Base-by-base conservation (phyloP, 345 rosid genomes). In the Lumnitzera racemosa region DNA sequence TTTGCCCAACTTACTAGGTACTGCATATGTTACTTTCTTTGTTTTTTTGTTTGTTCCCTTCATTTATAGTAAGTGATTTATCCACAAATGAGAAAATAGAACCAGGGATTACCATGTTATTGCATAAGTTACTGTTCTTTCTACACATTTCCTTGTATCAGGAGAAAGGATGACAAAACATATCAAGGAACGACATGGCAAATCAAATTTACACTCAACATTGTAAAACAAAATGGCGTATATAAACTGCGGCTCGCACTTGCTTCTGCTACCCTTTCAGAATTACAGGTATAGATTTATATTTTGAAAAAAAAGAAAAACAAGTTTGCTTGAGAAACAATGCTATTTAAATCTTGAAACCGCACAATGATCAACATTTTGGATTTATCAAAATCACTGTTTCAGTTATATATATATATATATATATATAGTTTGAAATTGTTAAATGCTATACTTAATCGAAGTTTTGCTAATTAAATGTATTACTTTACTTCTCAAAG, bases 1-100 rank as follows among this genome's bases (percentile, higher is more conserved):
- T 91, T 77, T 57, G 90, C 81, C 56, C 96, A 90, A 58, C 88
- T 80, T 46, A 70, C 80, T 57, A 88, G 96, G 97, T 86, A 63
- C 43, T 2, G 11, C 9, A 50, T 29, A 36, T 5, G 43, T 36
- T 36, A 36, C 11, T 36, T 36, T 5, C 10, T 36, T 5, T 36
- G 0, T 36, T 36, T 36, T 36, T 36, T 36, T 36, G 20, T 36
- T 36, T 9, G 7, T 36, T 36, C 11, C 7, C 7, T 6, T 36
- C 43, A 36, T 36, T 5, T 9, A 36, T 36, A 36, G 7, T 5
- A 36, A 36, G 1, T 7, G 43, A 36, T 1, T 36, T 36, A 1
- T 5, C 9, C 43, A 36, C 7, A 4, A 9, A 4, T 36, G 43
- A 7, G 43, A 36, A 9, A 36, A 36, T 36, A 5, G 43, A 4